Evolutionary conservation across 2,329 filamentous ascomycete species (phyloP).

Genomic region (Aspergillus amoenus): DNA sequence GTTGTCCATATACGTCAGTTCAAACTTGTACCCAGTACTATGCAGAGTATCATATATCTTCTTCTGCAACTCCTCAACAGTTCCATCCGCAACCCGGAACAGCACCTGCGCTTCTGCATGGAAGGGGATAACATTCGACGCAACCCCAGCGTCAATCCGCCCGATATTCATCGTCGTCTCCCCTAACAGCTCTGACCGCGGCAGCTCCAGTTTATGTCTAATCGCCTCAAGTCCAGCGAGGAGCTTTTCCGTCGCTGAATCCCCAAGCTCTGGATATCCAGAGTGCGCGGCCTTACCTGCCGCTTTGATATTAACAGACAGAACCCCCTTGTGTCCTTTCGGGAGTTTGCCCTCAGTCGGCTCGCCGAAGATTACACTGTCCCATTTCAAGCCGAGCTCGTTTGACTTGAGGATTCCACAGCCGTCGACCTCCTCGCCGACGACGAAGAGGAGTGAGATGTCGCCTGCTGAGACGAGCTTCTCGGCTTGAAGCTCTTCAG

Average conservation of each 20-base stretch:
- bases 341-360: conserved; percentile 56
- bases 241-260: conserved; percentile 31
- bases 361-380: conserved; percentile 55
- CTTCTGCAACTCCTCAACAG: too few relatives aligned
- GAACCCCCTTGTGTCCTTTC: conserved; percentile 53
- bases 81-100: not conserved
- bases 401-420: conserved; percentile 57
- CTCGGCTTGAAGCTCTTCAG: conserved; percentile 54
- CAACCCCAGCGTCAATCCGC: conserved; percentile 27
- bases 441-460: conserved; percentile 63
- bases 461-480: conserved; percentile 48
- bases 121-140: not conserved
- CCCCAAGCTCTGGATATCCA: conserved; percentile 39
- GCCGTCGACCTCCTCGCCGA: conserved; percentile 56
- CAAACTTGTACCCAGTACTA: too few relatives aligned
- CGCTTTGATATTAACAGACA: conserved; percentile 32
- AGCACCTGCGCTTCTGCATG: not conserved
- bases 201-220: conserved; percentile 23
- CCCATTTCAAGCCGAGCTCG: conserved; percentile 42
- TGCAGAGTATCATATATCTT: too few relatives aligned
- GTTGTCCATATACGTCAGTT: too few relatives aligned
- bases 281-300: conserved; percentile 32
- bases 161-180: conserved; percentile 44
- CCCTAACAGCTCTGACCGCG: conserved; percentile 38
- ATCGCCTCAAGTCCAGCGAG: conserved; percentile 32